Evolutionary conservation across 306 rosid species (phyloP).

Genomic region (Albizia julibrissin): DNA sequence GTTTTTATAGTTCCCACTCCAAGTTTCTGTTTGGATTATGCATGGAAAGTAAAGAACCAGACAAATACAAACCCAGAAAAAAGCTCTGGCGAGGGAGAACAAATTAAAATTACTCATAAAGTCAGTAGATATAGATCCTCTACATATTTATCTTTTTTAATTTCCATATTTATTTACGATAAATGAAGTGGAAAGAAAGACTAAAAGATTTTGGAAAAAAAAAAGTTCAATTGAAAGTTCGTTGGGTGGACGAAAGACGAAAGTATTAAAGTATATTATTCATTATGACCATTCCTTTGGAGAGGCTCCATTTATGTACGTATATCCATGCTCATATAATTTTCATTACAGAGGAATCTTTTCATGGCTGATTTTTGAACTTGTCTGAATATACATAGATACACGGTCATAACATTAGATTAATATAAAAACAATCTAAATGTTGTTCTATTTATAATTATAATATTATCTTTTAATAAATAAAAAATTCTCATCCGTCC

Average conservation of each 20-base stretch:
- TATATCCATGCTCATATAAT: background rate
- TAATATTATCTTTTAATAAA: background rate
- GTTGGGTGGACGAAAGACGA: background rate
- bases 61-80: background rate
- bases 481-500: background rate
- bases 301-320: background rate
- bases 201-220: background rate
- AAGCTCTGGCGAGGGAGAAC: background rate
- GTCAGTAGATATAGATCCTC: no score
- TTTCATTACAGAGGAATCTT: background rate
- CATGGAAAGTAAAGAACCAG: background rate
- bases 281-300: background rate
- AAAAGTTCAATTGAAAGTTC: background rate
- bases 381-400: background rate
- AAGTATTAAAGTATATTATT: background rate
- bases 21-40: background rate
- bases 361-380: background rate
- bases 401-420: background rate
- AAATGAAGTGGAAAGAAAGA: background rate
- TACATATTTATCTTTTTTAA: no score
- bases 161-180: background rate
- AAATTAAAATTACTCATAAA: no score
- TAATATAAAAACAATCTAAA: background rate
- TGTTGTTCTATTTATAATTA: background rate
- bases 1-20: conserved; percentile 1